Base-by-base conservation (phyloP, 2,329 filamentous ascomycete species). In the Falciphora oryzae region DNA sequence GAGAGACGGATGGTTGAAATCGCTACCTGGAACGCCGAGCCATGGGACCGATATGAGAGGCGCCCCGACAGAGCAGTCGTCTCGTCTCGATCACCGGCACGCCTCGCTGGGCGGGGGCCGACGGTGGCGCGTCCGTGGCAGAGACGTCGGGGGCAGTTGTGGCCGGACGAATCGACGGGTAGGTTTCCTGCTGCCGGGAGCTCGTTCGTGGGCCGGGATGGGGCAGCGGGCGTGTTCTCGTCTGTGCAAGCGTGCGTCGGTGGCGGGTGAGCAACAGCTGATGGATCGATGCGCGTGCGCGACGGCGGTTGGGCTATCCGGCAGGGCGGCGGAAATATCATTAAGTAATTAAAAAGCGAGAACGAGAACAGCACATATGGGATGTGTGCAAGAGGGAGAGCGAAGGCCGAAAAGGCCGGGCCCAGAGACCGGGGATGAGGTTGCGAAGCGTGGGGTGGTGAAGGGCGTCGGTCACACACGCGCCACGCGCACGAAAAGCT, bases 21-120 rank as follows among this genome's bases (percentile, higher is more conserved):
- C 29, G 63, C 53, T 61, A 66, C 63, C 62, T 63, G 31, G 25
- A 57, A 61, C 63, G 65, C 63, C 56, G 62, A 66, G 65, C 67
- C 68, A 69, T 68, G 66, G 65, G 60, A 64, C 56, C 61, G 56
- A 53, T 11, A 11, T 53, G 14, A 22, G 44, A 53, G 44, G 44
- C 44, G 44, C 44, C 18, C 44, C n/a, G 44, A 53, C 44, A 53
- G 44, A 53, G 44, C 44, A n/a, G 44, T 25, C 22, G 22, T 22
- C 44, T 22, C 44, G 18, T 53, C 18, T 25, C n/a, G 44, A 53
- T 53, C 22, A 53, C 44, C 44, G 8, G 22, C 44, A 53, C 44
- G 44, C 44, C 44, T 53, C 18, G 18, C 44, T 53, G 6, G 44
- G 44, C 7, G 22, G 44, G 44, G 44, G 18, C 44, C 22, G 44